A percentile compares a stretch with the other conserved stretches of the same genome.
These are phyloP conservation scores for Aquanectria penicillioides DNA, from an alignment of 2,329 filamentous ascomycete genomes.

Conservation along the genomic window DNA sequence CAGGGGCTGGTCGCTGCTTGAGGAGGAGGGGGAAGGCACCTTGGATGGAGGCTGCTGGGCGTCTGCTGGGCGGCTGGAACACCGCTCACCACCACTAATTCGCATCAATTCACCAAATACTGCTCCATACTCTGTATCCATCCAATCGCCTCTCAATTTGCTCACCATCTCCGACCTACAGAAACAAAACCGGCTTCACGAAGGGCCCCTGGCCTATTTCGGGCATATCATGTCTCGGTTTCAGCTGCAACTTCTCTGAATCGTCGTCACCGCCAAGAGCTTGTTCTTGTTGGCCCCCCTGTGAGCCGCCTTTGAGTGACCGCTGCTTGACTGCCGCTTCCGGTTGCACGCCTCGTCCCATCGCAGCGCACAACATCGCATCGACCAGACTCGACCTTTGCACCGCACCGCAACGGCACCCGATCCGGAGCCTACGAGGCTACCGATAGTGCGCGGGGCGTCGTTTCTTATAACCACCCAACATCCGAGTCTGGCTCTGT, in stretches of 20 bases:
- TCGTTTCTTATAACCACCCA: constrained; percentile 17
- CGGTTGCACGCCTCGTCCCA: constrained; percentile 34
- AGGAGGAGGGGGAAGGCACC: constrained; percentile 22
- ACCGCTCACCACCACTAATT: constrained; percentile 15
- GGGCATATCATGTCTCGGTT: constrained; percentile 54
- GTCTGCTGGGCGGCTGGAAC: constrained; percentile 18
- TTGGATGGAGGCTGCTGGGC: constrained; percentile 11
- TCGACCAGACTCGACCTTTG: constrained; percentile 28
- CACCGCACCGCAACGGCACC: constrained; percentile 31
- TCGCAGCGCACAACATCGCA: background rate
- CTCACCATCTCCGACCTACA: constrained; percentile 2
- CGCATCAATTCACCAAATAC: constrained; percentile 7
- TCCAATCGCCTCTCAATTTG: background rate
- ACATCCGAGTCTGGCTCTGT: constrained; percentile 24
- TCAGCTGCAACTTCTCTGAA: constrained; percentile 34
- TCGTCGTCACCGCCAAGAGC: constrained; percentile 18
- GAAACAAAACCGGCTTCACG: constrained; percentile 5
- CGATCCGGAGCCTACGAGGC: constrained; percentile 35
- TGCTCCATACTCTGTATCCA: background rate
- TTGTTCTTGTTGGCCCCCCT: background rate
- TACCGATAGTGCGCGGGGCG: constrained; percentile 21
- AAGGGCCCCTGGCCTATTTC: constrained; percentile 17
- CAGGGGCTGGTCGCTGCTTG: constrained; percentile 27
- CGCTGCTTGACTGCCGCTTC: constrained; percentile 14
- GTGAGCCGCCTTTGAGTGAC: constrained; percentile 20